Evolutionary conservation across 768 basidiomycete genomes (phyloP).

Genomic region (Kwoniella sp.): DNA sequence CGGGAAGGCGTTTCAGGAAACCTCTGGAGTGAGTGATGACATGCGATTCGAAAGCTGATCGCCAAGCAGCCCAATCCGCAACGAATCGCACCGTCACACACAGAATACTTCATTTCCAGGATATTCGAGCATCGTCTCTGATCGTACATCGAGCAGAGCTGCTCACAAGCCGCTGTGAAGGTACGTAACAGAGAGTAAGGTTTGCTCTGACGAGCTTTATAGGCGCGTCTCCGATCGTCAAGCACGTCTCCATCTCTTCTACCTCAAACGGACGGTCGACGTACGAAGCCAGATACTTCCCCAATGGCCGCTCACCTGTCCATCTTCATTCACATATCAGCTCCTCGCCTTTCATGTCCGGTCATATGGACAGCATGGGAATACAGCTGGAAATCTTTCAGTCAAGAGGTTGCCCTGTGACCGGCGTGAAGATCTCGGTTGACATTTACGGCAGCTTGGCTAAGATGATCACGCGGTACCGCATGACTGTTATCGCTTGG

Average conservation of each 20-base stretch:
- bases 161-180: slow-evolving; percentile 8
- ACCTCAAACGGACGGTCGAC: slow-evolving; percentile 33
- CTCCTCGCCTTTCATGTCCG: slow-evolving; percentile 46
- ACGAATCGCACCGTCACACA: neutral
- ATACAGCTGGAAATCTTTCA: slow-evolving; percentile 39
- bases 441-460: slow-evolving; percentile 75
- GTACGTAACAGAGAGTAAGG: slow-evolving; percentile 6
- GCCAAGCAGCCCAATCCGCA: neutral
- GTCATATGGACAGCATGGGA: slow-evolving; percentile 10
- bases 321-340: slow-evolving; percentile 43
- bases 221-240: slow-evolving; percentile 27
- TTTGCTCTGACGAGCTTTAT: neutral
- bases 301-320: slow-evolving; percentile 31
- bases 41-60: neutral
- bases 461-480: slow-evolving; percentile 72
- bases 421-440: slow-evolving; percentile 62
- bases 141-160: slow-evolving; percentile 16
- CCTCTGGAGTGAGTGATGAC: slow-evolving; percentile 14
- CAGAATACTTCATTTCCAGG: neutral
- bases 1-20: neutral
- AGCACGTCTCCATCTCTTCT: slow-evolving; percentile 11
- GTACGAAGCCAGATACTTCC: slow-evolving; percentile 68
- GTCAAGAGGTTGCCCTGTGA: slow-evolving; percentile 60
- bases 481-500: slow-evolving; percentile 73
- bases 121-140: slow-evolving; percentile 14